Percentiles rank a stretch among this genome's conserved stretches.
Evolutionary conservation across 345 rosid species (phyloP).

Genomic region (Brassica juncea): DNA sequence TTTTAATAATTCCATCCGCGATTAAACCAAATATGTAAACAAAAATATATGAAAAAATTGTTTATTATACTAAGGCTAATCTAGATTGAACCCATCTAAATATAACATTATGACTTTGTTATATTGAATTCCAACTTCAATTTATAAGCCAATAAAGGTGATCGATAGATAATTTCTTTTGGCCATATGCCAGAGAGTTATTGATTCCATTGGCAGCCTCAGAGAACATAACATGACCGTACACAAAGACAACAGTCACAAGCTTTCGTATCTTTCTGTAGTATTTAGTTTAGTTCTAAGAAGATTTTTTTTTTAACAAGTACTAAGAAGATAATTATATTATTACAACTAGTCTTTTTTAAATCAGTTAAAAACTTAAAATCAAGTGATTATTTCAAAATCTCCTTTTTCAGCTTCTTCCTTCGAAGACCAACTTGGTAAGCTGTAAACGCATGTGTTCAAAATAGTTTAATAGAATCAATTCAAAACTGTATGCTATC

Average conservation of each 20-base stretch:
- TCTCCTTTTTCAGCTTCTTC: too few relatives aligned
- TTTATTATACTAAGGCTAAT: conserved; percentile 34
- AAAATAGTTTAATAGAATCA: too few relatives aligned
- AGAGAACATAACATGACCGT: conserved; percentile 30
- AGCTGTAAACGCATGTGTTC: too few relatives aligned
- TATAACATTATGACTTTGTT: conserved; percentile 23
- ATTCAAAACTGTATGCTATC: too few relatives aligned
- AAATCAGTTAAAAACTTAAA: too few relatives aligned
- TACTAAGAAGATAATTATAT: too few relatives aligned
- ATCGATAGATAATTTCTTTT: conserved; percentile 26
- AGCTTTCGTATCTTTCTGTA: conserved; percentile 5
- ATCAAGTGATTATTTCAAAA: too few relatives aligned
- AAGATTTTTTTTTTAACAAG: background rate
- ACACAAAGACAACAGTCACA: conserved; percentile 34
- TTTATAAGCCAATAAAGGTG: conserved; percentile 20
- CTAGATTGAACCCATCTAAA: conserved; percentile 33
- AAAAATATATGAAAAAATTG: background rate
- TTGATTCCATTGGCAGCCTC: conserved; percentile 18
- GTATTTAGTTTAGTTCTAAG: conserved; percentile 9
- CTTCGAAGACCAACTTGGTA: too few relatives aligned
- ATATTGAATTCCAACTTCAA: conserved; percentile 15
- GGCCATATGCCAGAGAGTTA: conserved; percentile 32
- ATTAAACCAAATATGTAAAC: too few relatives aligned
- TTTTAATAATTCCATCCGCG: too few relatives aligned
- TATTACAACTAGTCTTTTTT: too few relatives aligned